Conservation (phyloP, 78 protist genomes). For the Anaeramoeba ignava region DNA sequence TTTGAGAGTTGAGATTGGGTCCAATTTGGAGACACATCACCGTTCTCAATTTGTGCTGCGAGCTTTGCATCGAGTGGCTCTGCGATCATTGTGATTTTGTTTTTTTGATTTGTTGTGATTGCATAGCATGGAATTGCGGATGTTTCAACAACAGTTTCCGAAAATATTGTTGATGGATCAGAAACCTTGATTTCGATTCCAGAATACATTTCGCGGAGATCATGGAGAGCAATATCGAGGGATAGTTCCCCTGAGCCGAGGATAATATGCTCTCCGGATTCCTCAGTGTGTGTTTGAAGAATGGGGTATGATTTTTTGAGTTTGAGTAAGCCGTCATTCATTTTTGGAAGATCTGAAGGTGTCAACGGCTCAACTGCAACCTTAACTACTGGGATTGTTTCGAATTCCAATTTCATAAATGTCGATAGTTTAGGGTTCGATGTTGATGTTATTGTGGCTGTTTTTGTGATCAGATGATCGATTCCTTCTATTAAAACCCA, state of each 20-base stretch:
- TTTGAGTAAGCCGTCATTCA: slow-evolving; percentile 85
- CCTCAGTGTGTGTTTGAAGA: slow-evolving; percentile 71
- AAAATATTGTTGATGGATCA: slow-evolving; percentile 83
- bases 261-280: slow-evolving; percentile 89
- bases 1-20: slow-evolving; percentile 16
- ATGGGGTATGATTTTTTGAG: slow-evolving; percentile 73
- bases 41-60: slow-evolving; percentile 71
- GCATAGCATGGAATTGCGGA: slow-evolving; percentile 79
- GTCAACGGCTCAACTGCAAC: slow-evolving; percentile 84
- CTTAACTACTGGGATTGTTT: slow-evolving; percentile 56
- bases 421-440: neutral
- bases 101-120: slow-evolving; percentile 76
- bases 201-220: slow-evolving; percentile 58
- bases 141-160: slow-evolving; percentile 87
- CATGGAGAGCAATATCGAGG: slow-evolving; percentile 88
- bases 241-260: slow-evolving; percentile 95
- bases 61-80: slow-evolving; percentile 87
- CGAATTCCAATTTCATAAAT: slow-evolving; percentile 12
- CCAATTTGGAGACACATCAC: slow-evolving; percentile 19
- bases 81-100: slow-evolving; percentile 82
- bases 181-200: slow-evolving; percentile 82
- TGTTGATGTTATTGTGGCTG: slow-evolving; percentile 23
- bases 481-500: slow-evolving; percentile 84
- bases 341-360: slow-evolving; percentile 90
- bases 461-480: slow-evolving; percentile 46